A percentile compares a stretch with the other conserved stretches of the same genome.
phyloP scores from a whole-genome alignment of 2,329 filamentous ascomycete species.

The Exutisphaerella laricina region DNA sequence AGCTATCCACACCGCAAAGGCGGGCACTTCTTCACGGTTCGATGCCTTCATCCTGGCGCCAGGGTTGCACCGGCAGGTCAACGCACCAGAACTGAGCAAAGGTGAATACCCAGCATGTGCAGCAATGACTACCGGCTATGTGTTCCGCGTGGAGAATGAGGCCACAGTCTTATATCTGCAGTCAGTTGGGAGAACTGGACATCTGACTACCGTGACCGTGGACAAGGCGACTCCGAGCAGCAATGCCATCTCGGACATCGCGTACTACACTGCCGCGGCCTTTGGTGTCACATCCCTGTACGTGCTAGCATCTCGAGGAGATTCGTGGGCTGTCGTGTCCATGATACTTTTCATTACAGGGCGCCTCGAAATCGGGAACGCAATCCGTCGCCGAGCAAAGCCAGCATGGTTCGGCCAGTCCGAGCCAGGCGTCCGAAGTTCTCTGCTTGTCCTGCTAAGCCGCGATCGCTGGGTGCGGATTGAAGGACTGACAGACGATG shows the following conservation, averaged over 20 bases:
- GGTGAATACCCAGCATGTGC: conserved; percentile 40
- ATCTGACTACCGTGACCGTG: conserved; percentile 27
- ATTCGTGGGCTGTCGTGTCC: conserved; percentile 45
- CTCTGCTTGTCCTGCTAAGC: conserved; percentile 51
- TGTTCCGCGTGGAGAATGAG: conserved; percentile 45
- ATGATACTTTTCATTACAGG: conserved; percentile 49
- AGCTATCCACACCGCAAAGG: conserved; percentile 51
- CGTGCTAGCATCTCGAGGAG: conserved; percentile 8
- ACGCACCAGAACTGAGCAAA: conserved; percentile 45
- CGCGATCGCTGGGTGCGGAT: conserved; percentile 50
- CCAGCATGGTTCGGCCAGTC: conserved; percentile 29
- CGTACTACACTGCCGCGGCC: conserved; percentile 10
- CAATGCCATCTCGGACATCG: background rate
- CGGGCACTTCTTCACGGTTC: conserved; percentile 52
- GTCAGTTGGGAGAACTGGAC: conserved; percentile 25
- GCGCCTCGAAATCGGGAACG: conserved; percentile 52
- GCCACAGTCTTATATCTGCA: conserved; percentile 51
- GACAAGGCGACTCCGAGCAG: background rate
- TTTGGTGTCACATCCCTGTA: conserved; percentile 14
- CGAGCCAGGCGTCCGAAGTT: conserved; percentile 36
- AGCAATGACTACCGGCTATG: conserved; percentile 41
- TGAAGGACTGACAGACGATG: conserved; percentile 50
- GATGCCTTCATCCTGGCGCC: conserved; percentile 56
- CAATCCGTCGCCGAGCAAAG: conserved; percentile 49
- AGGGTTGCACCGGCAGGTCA: conserved; percentile 57